Evolutionary conservation across 805 yeast species (phyloP).

Genomic region (Wickerhamiella shivajii): DNA sequence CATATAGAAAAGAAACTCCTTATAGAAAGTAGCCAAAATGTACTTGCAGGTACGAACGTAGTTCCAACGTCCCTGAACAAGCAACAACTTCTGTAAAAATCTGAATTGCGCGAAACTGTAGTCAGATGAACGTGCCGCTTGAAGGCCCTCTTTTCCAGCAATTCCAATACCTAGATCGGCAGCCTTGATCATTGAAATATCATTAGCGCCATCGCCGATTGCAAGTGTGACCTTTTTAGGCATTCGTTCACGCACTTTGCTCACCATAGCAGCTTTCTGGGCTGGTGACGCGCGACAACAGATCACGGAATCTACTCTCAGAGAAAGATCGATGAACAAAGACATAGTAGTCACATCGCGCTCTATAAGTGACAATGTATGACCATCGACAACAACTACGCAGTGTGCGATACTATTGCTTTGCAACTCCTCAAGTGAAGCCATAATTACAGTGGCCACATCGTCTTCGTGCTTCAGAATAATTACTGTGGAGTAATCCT

Average conservation of each 20-base stretch:
- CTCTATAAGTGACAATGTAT: constrained; percentile 61
- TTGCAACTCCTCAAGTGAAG: constrained; percentile 59
- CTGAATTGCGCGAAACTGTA: constrained; percentile 92
- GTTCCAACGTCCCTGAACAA: constrained; percentile 94
- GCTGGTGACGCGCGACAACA: constrained; percentile 96
- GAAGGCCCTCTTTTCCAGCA: constrained; percentile 93
- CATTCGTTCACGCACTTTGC: constrained; percentile 57
- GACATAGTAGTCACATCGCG: constrained; percentile 56
- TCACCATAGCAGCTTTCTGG: constrained; percentile 84
- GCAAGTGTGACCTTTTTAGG: constrained; percentile 73
- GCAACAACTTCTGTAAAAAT: constrained; percentile 59
- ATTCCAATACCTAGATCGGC: constrained; percentile 98
- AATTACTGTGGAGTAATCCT: constrained; percentile 82
- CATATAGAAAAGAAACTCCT: constrained; percentile 77
- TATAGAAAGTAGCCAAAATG: constrained; percentile 86
- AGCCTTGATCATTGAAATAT: constrained; percentile 96
- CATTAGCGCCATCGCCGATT: constrained; percentile 98
- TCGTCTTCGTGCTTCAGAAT: constrained; percentile 42
- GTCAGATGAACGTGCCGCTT: constrained; percentile 91
- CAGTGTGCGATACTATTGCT: constrained; percentile 77
- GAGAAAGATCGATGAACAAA: constrained; percentile 69
- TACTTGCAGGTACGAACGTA: constrained; percentile 85
- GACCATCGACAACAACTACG: constrained; percentile 92
- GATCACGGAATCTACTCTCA: constrained; percentile 77
- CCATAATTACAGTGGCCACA: constrained; percentile 51